Percentiles rank a stretch among this genome's conserved stretches.
phyloP scores from a whole-genome alignment of 257 asterid species.

The Cordia subcordata region DNA sequence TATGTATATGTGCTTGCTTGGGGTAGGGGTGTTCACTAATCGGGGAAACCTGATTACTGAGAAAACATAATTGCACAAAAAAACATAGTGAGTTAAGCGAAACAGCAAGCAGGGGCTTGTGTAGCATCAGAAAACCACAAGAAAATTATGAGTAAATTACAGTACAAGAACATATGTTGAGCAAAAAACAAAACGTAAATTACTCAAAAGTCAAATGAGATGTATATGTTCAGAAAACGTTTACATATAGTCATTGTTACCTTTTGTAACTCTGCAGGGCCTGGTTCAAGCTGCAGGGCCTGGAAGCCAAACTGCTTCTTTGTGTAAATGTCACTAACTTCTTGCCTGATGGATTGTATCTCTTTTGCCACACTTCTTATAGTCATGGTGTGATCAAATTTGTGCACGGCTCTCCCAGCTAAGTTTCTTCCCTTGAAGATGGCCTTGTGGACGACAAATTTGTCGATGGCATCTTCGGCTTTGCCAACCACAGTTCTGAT shows the following conservation, averaged over 20 bases:
- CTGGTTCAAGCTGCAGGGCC: not conserved
- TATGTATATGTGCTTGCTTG: too few species aligned
- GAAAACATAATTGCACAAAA: too few species aligned
- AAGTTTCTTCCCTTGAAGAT: not conserved
- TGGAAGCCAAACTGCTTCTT: not conserved
- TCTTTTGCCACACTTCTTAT: not conserved
- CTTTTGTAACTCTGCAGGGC: not conserved
- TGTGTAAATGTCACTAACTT: not conserved
- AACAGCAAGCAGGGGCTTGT: too few species aligned
- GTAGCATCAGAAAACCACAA: too few species aligned
- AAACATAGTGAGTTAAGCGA: too few species aligned
- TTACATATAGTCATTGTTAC: not conserved
- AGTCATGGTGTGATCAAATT: not conserved
- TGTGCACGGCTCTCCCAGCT: not conserved
- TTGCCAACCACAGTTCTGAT: not conserved
- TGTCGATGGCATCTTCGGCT: conserved; percentile 1
- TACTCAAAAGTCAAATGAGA: too few species aligned
- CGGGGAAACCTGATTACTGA: too few species aligned
- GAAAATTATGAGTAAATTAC: too few species aligned
- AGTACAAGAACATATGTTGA: too few species aligned
- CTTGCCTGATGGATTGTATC: not conserved
- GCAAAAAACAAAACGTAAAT: too few species aligned
- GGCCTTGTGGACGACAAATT: not conserved
- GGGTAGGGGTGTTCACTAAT: too few species aligned
- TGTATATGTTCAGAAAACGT: too few species aligned